Evolutionary conservation across 495 filamentous ascomycete species (phyloP), one percentile per base, ranked within the genome.

Genomic region (Hypoxylon trugodes): DNA sequence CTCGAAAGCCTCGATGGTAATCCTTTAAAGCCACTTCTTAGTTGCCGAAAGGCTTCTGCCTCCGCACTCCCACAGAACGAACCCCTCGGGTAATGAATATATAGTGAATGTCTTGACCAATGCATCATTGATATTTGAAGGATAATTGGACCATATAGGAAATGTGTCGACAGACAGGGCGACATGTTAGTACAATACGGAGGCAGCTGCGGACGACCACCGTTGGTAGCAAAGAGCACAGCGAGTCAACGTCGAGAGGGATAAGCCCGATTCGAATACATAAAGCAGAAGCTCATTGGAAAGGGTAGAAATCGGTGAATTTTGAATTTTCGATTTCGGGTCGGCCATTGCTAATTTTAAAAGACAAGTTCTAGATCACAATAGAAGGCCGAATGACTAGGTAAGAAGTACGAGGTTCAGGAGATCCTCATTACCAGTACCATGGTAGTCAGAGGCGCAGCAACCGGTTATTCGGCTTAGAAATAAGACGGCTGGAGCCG

Each of bases 251-350:
- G 33, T 5, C 5, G 50, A 0, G 12, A 37, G 37, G 7, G 16
- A 4, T 19, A 54, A 32, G 21, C 42, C 15, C 4, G 36, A 40
- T 1, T 43, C 37, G 10, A 54, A 54, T 2, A 54, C 33, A 6
- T 12, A 21, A n/a, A 54, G 35, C 4, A 54, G 22, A 0, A 54
- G n/a, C 37, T 54, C 50, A 13, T 54, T 54, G 13, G 50, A 42
- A 6, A 52, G 36, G 33, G 8, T 7, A 16, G 37, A 42, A 24
- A 41, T 54, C 8, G 33, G 7, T 25, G 18, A 3, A 13, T 4
- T n/a, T 22, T 42, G 37, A 16, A 26, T 36, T 8, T 19, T 30
- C 2, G 16, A 40, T n/a, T 32, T 8, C 49, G 30, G 38, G 1
- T 41, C 18, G 24, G 0, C 6, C n/a, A 38, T 51, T 18, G 15